Conservation (phyloP, 2,329 filamentous ascomycete species). For the Hymenoscyphus repandus region DNA sequence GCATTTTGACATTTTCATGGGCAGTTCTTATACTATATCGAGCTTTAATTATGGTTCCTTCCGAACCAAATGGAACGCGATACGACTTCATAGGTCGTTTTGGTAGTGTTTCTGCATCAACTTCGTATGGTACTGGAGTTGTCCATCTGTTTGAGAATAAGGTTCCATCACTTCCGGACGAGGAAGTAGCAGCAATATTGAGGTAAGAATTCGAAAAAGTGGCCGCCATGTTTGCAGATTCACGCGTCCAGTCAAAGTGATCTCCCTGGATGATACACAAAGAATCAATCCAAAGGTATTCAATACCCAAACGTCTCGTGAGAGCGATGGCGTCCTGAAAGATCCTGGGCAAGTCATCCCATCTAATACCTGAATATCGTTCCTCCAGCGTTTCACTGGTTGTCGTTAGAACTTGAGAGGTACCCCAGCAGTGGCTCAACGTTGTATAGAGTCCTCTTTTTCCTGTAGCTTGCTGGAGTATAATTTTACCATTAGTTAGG, state of each 20-base stretch:
- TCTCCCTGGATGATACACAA: constrained; percentile 17
- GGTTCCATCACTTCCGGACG: neutral
- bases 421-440: constrained; percentile 19
- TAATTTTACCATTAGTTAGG: no score
- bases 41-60: neutral
- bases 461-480: no score
- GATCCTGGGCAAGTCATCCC: constrained; percentile 8
- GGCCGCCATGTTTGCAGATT: neutral
- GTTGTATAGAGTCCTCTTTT: no score
- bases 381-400: constrained; percentile 7
- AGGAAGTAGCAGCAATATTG: constrained; percentile 1
- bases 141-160: neutral
- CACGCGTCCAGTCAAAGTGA: neutral
- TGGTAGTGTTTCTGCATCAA: no score
- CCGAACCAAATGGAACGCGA: neutral
- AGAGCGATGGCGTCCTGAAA: constrained; percentile 13
- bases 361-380: constrained; percentile 7
- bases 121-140: neutral
- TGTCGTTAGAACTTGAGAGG: constrained; percentile 4
- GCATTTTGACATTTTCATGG: neutral
- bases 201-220: neutral
- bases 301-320: constrained; percentile 9
- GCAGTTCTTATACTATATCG: no score
- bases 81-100: no score
- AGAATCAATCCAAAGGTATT: constrained; percentile 19